phyloP scores from a whole-genome alignment of 2,329 filamentous ascomycete genomes.

The Tolypocladium tundrense region DNA sequence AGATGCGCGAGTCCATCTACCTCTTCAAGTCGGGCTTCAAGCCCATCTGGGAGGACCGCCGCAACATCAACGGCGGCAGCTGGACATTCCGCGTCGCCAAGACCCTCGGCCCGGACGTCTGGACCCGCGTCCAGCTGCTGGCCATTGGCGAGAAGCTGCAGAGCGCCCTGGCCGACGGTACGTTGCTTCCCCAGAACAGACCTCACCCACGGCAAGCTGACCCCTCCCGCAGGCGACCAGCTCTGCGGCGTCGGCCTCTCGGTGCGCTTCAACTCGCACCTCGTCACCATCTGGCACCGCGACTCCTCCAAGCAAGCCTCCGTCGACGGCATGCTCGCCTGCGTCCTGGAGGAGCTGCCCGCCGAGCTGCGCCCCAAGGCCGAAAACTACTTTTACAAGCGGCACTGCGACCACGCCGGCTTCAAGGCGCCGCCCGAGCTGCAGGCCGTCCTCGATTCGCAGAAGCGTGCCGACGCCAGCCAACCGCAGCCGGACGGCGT shows the following conservation, averaged over 20 bases:
- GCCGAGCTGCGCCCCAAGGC: constrained; percentile 61
- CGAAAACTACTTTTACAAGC: constrained; percentile 75
- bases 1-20: constrained; percentile 68
- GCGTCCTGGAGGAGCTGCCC: constrained; percentile 64
- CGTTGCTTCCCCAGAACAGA: constrained; percentile 13
- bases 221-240: constrained; percentile 53
- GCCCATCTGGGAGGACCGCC: constrained; percentile 75
- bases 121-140: constrained; percentile 71
- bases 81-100: constrained; percentile 92
- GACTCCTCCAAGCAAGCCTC: constrained; percentile 72
- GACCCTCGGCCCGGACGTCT: constrained; percentile 60
- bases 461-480: constrained; percentile 34
- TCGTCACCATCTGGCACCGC: constrained; percentile 90
- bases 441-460: constrained; percentile 46
- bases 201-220: not conserved
- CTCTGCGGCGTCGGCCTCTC: constrained; percentile 84
- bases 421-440: constrained; percentile 58
- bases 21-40: constrained; percentile 70
- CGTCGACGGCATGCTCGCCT: constrained; percentile 61
- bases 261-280: constrained; percentile 78
- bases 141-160: constrained; percentile 77
- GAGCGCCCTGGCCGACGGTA: constrained; percentile 59
- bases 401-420: constrained; percentile 77
- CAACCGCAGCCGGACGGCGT: constrained; percentile 9
- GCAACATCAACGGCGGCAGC: constrained; percentile 76